phyloP scores from a whole-genome alignment of 352 stramenopile genomes.

The Phytophthora foliorum region DNA sequence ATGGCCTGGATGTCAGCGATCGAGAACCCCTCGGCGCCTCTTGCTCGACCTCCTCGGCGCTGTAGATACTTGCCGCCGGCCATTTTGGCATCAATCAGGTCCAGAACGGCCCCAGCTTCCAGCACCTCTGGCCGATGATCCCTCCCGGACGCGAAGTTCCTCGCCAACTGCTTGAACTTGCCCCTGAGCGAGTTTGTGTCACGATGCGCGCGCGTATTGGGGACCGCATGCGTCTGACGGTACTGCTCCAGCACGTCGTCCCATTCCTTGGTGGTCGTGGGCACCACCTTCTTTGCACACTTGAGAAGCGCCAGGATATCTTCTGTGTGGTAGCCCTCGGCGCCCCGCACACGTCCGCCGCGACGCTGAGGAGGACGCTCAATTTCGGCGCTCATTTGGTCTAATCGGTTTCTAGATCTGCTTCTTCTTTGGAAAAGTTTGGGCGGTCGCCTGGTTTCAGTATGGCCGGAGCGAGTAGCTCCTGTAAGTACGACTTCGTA shows the following conservation, averaged over 20 bases:
- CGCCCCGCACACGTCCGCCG: slow-evolving; percentile 36
- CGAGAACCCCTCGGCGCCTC: slow-evolving; percentile 42
- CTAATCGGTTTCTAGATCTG: not conserved
- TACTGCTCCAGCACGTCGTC: slow-evolving; percentile 39
- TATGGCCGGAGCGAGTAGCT: too few relatives aligned
- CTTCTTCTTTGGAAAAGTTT: slow-evolving; percentile 14
- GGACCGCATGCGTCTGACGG: slow-evolving; percentile 34
- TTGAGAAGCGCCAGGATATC: slow-evolving; percentile 32
- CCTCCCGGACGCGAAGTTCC: slow-evolving; percentile 11
- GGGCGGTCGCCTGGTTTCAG: slow-evolving; percentile 9
- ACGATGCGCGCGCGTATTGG: slow-evolving; percentile 32
- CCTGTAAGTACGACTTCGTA: too few relatives aligned
- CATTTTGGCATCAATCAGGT: slow-evolving; percentile 38
- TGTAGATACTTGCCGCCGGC: slow-evolving; percentile 22
- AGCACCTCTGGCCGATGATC: slow-evolving; percentile 13
- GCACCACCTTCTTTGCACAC: slow-evolving; percentile 27
- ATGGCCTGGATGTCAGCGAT: slow-evolving; percentile 28
- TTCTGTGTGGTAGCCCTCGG: slow-evolving; percentile 46
- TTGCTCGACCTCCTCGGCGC: slow-evolving; percentile 35
- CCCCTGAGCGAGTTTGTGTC: slow-evolving; percentile 35
- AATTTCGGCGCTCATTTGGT: slow-evolving; percentile 15
- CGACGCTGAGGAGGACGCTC: slow-evolving; percentile 29
- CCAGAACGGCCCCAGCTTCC: slow-evolving; percentile 24
- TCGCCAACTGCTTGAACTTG: slow-evolving; percentile 47
- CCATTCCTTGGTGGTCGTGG: slow-evolving; percentile 33